Conservation (phyloP, 2,329 filamentous ascomycete species). For the Fonsecaea pedrosoi region DNA sequence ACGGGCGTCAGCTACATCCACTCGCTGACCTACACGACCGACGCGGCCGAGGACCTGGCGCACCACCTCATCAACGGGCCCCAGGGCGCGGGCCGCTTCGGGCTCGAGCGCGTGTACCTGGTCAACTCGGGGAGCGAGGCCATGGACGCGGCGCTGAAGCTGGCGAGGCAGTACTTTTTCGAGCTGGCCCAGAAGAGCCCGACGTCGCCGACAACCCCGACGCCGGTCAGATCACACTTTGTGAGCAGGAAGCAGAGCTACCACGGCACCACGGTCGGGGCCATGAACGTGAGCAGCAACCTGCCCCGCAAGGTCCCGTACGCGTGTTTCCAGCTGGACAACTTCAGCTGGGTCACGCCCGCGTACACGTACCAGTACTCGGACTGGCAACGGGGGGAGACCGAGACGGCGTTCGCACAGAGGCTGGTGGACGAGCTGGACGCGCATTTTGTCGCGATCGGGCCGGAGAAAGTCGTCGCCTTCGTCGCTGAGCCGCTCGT, state of each 20-base stretch:
- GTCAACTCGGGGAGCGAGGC: conserved; percentile 66
- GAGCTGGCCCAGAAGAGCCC: conserved; percentile 48
- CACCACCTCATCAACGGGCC: conserved; percentile 56
- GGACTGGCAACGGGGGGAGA: conserved; percentile 46
- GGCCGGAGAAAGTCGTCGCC: conserved; percentile 55
- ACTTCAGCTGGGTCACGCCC: conserved; percentile 40
- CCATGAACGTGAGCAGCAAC: conserved; percentile 52
- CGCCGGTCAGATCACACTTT: conserved; percentile 43
- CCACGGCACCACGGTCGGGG: conserved; percentile 59
- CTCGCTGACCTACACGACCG: conserved; percentile 64
- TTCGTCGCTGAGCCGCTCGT: conserved; percentile 61
- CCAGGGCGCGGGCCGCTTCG: conserved; percentile 45
- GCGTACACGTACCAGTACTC: conserved; percentile 49
- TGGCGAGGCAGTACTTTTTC: conserved; percentile 57
- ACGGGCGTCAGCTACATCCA: conserved; percentile 58
- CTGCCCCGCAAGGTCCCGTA: conserved; percentile 46
- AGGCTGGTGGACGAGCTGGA: conserved; percentile 56
- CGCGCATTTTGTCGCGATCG: conserved; percentile 55
- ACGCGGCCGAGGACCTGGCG: conserved; percentile 61
- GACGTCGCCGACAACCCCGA: conserved; percentile 15
- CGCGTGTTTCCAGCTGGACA: conserved; percentile 37
- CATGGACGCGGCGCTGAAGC: conserved; percentile 57
- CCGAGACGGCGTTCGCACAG: conserved; percentile 50
- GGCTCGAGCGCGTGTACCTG: conserved; percentile 62
- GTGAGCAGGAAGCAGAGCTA: conserved; percentile 57